Evolutionary conservation across 108 stramenopile species (phyloP), one percentile per base, ranked within the genome.

Genomic region (Skeletonema potamos): DNA sequence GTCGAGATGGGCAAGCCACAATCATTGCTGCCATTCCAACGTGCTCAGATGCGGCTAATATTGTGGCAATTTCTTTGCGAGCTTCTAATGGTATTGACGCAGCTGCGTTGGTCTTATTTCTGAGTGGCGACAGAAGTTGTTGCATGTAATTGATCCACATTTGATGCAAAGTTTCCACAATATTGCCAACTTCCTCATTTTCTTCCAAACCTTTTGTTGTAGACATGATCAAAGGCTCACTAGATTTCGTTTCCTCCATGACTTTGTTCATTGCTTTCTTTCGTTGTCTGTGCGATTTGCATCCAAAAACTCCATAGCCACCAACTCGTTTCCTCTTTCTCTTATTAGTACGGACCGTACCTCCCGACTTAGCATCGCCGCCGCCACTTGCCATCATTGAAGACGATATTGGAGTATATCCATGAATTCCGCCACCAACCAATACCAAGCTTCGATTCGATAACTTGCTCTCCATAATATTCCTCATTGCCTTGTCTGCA

Each of bases 271-370:
- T 27, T 9, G 67, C 54, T 41, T 62, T 78, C 60, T 78, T 78
- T 29, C 77, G 59, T 46, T 70, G 65, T 54, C 60, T 63, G 36
- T 64, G 54, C 12, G 77, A 78, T 10, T 72, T 43, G 17, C 57
- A 78, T 39, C 77, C 77, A 72, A 78, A 78, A 18, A 70, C 30
- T 8, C 77, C 77, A 59, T 72, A 72, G 34, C 77, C 77, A 36
- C 77, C 77, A 30, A 54, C 65, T 13, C 77, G 58, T 62, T 66
- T 78, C 59, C 70, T 71, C 26, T 12, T 60, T 24, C 77, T 70
- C 56, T 66, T 78, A 9, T 54, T 56, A 46, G 37, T 58, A 54
- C 30, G 10, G n/a, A 20, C 39, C 10, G 18, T 13, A 6, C 3
- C 54, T 41, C 27, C 28, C 20, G 12, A 26, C 15, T 18, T 36